Evolutionary conservation across 1,284 basidiomycete genomes (phyloP), one percentile per base, ranked within the genome.

Genomic region (Stereum hirsutum): DNA sequence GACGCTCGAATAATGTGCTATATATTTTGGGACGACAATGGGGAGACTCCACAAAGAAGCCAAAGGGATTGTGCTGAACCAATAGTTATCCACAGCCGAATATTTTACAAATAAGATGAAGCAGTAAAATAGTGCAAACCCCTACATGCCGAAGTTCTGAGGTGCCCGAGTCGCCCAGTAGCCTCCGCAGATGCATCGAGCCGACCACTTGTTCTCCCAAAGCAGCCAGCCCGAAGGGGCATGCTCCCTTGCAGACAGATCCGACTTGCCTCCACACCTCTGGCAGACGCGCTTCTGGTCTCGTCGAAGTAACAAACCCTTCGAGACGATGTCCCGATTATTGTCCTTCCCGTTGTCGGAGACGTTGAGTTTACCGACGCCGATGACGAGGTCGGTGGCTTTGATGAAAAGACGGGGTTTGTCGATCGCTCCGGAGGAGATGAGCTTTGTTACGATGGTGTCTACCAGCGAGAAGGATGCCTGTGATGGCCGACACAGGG

Each of bases 351-450:
- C 40, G 12, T 58, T 54, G 23, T 57, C 60, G 14, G 56, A 60
- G 14, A 60, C 46, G 12, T 62, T 68, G 35, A 65, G 52, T 42
- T 54, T 65, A 19, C 64, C 54, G 20, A 78, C 57, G 7, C 75
- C 77, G 49, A 83, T 80, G 4, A 83, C 62, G 10, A 88, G 68
- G 47, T 87, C 81, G 6, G 57, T 61, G 2, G 81, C 69, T 54
- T 81, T 85, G 54, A 88, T 70, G 56, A 87, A 88, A 23, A 88
- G 63, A 11, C 66, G 69, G 1, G 79, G 62, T 52, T 80, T 81
- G 59, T 81, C 69, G 32, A 85, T 59, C 8, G 74, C 62, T 2
- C 65, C 54, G 3, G 75, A 68, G 20, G 62, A 57, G 4, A 65
- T 64, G 20, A 87, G 57, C 42, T 67, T 68, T 25, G 64, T 57